phyloP scores from a whole-genome alignment of 495 filamentous ascomycete species.

The Podospora conica region DNA sequence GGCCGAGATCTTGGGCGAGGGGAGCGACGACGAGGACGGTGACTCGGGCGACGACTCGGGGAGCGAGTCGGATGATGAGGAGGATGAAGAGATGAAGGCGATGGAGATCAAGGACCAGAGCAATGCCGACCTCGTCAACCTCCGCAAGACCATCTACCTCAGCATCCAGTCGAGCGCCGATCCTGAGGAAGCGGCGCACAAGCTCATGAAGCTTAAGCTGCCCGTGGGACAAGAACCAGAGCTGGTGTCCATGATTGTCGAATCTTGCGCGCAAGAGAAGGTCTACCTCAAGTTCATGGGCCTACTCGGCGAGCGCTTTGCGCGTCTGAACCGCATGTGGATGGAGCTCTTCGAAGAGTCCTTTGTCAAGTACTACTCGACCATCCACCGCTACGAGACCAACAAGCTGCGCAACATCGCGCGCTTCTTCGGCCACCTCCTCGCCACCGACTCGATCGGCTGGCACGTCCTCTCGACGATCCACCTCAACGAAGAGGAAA shows the following conservation, averaged over 20 bases:
- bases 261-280: conserved; percentile 90
- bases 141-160: conserved; percentile 90
- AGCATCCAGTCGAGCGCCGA: conserved; percentile 94
- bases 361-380: conserved; percentile 92
- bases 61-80: conserved; percentile 67
- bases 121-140: conserved; percentile 89
- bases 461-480: conserved; percentile 85
- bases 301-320: conserved; percentile 86
- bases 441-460: conserved; percentile 79
- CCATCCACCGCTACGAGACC: conserved; percentile 93
- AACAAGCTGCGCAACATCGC: conserved; percentile 92
- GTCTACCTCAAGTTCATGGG: conserved; percentile 98
- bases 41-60: conserved; percentile 66
- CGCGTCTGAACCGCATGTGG: conserved; percentile 93
- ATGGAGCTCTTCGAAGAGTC: conserved; percentile 80
- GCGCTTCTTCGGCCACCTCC: conserved; percentile 86
- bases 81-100: conserved; percentile 57
- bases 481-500: conserved; percentile 93
- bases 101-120: conserved; percentile 97
- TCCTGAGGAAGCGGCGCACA: conserved; percentile 94
- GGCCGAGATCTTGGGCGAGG: conserved; percentile 92
- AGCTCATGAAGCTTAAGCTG: conserved; percentile 84
- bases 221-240: conserved; percentile 85
- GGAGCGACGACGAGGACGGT: conserved; percentile 67
- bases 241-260: conserved; percentile 91